phyloP scores from a whole-genome alignment of 352 stramenopile genomes.

The Aphanomyces stellatus region DNA sequence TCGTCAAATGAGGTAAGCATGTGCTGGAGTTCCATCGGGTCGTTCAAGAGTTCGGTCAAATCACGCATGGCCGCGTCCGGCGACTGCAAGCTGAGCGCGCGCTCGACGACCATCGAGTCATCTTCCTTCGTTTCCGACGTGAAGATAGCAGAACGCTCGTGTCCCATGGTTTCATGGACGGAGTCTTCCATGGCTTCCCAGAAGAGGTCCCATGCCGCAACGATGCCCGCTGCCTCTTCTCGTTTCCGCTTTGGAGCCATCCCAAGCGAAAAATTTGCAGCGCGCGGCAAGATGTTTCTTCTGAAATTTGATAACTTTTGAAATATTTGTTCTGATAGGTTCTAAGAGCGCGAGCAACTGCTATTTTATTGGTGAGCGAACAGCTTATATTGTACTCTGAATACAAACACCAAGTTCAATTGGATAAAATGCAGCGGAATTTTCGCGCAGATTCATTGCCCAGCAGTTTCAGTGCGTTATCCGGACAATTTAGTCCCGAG shows the following conservation, averaged over 20 bases:
- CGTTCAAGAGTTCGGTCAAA: constrained; percentile 30
- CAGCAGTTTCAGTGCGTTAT: neutral
- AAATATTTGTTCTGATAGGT: neutral
- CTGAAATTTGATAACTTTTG: neutral
- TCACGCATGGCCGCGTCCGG: constrained; percentile 22
- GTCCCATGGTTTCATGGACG: neutral
- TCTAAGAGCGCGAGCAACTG: neutral
- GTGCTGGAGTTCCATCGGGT: constrained; percentile 18
- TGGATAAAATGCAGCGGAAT: no score
- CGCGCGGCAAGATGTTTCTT: neutral
- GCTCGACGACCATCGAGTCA: neutral
- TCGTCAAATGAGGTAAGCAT: constrained; percentile 20
- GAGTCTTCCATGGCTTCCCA: constrained; percentile 13
- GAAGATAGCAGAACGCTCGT: constrained; percentile 6
- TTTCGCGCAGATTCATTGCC: no score
- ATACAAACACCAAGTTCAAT: no score
- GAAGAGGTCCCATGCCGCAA: constrained; percentile 15
- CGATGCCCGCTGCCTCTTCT: neutral
- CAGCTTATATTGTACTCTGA: no score
- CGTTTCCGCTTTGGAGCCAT: constrained; percentile 1
- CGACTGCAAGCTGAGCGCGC: neutral
- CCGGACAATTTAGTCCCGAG: neutral
- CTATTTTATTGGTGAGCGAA: neutral
- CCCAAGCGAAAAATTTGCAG: neutral
- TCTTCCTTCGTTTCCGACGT: neutral